Evolutionary conservation across 129 eudicot species (phyloP).

Genomic region (Glebionis coronaria): DNA sequence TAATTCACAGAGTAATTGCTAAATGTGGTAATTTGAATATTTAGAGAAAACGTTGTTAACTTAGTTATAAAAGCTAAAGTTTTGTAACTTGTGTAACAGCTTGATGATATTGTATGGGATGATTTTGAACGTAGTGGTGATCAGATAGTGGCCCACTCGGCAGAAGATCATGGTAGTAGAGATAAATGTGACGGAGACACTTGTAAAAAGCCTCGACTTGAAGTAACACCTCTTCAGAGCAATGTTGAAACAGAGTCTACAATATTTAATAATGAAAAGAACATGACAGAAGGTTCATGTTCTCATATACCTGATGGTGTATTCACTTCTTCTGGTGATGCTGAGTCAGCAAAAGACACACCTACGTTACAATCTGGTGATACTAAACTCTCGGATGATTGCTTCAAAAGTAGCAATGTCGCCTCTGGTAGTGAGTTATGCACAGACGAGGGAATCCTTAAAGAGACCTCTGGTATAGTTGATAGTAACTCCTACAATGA

Average conservation of each 20-base stretch:
- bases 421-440: slow-evolving; percentile 38
- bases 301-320: slow-evolving; percentile 35
- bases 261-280: slow-evolving; percentile 33
- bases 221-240: slow-evolving; percentile 35
- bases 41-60: too few species aligned
- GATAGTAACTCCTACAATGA: slow-evolving; percentile 44
- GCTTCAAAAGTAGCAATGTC: slow-evolving; percentile 30
- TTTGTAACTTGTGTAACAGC: slow-evolving; percentile 52
- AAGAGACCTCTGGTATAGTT: slow-evolving; percentile 39
- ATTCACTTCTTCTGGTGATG: slow-evolving; percentile 41
- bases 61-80: slow-evolving; percentile 20
- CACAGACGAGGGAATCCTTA: slow-evolving; percentile 38
- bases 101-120: slow-evolving; percentile 86
- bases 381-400: slow-evolving; percentile 25
- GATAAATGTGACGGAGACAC: slow-evolving; percentile 34
- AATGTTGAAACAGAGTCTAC: slow-evolving; percentile 26
- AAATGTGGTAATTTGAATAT: not conserved
- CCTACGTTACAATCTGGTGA: slow-evolving; percentile 41
- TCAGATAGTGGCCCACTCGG: slow-evolving; percentile 77
- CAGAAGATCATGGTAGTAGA: slow-evolving; percentile 29
- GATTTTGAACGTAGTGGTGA: slow-evolving; percentile 62
- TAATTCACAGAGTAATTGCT: not conserved
- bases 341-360: slow-evolving; percentile 34
- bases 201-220: slow-evolving; percentile 57
- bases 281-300: slow-evolving; percentile 52